Evolutionary conservation across 371 early-diverging fungal species (phyloP).

Genomic region (Apophysomyces ossiformis): DNA sequence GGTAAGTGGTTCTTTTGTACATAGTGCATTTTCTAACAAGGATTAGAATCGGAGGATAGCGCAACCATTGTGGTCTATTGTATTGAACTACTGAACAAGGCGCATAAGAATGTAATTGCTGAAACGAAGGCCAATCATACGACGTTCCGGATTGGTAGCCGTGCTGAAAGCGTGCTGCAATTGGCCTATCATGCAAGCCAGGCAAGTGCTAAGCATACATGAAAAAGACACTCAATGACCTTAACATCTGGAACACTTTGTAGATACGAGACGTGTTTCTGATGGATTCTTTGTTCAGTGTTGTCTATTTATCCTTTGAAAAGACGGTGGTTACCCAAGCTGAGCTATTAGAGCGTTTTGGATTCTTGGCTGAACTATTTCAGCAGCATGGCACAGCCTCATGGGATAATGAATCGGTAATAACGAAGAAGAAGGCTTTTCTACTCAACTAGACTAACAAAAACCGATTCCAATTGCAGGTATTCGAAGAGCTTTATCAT

Average conservation of each 20-base stretch:
- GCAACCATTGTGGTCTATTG: constrained; percentile 32
- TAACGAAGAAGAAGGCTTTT: not conserved
- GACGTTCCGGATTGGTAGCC: constrained; percentile 21
- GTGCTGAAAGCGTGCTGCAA: constrained; percentile 31
- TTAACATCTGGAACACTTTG: not conserved
- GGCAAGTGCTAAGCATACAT: constrained; percentile 14
- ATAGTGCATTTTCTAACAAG: no score
- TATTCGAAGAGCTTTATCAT: constrained; percentile 19
- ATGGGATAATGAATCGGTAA: constrained; percentile 29
- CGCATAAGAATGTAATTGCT: constrained; percentile 25
- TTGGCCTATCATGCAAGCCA: constrained; percentile 40
- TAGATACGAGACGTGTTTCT: constrained; percentile 35
- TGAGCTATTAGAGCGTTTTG: constrained; percentile 26
- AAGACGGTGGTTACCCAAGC: constrained; percentile 1
- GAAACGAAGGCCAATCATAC: constrained; percentile 24
- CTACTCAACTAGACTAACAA: no score
- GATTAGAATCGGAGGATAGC: constrained; percentile 29
- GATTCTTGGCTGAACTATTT: constrained; percentile 31
- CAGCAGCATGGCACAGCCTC: constrained; percentile 19
- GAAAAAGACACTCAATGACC: not conserved
- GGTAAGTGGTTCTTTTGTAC: constrained; percentile 18
- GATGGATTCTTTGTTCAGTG: constrained; percentile 31
- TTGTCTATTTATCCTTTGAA: constrained; percentile 32
- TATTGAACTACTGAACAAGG: constrained; percentile 29
- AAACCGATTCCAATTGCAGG: not conserved